phyloP scores from a whole-genome alignment of 2,329 filamentous ascomycete species.

The Sclerotinia sclerotiorum region DNA sequence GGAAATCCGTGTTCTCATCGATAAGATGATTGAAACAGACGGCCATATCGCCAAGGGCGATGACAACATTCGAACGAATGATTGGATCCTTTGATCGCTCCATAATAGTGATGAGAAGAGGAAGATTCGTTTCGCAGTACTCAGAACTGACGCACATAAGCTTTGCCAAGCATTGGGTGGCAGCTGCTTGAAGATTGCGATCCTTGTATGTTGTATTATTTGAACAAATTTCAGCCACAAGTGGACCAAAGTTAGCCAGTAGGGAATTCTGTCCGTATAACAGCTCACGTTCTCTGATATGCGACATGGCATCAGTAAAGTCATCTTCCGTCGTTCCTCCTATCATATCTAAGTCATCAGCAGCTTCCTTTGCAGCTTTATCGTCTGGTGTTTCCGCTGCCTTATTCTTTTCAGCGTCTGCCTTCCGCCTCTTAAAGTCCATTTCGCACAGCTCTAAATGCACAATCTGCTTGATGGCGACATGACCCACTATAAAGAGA shows the following conservation, averaged over 20 bases:
- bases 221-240: conserved; percentile 90
- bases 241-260: conserved; percentile 83
- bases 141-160: conserved; percentile 98
- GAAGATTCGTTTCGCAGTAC: conserved; percentile 91
- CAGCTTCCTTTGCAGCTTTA: conserved; percentile 63
- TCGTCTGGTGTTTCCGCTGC: conserved; percentile 47
- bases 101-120: conserved; percentile 95
- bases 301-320: conserved; percentile 82
- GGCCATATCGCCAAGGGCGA: conserved; percentile 97
- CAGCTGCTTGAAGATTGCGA: conserved; percentile 85
- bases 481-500: conserved; percentile 91
- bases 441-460: conserved; percentile 96
- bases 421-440: conserved; percentile 96
- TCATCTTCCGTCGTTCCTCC: conserved; percentile 95
- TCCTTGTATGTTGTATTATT: conserved; percentile 93
- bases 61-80: conserved; percentile 92
- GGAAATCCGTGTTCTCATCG: conserved; percentile 97
- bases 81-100: conserved; percentile 90
- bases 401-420: conserved; percentile 74
- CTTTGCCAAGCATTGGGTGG: conserved; percentile 92
- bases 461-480: conserved; percentile 98
- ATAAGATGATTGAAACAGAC: conserved; percentile 99
- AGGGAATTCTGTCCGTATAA: conserved; percentile 81
- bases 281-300: conserved; percentile 81
- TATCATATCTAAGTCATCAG: conserved; percentile 92